phyloP scores from a whole-genome alignment of 139 green algal genomes.

The Coccomyxa sp. region DNA sequence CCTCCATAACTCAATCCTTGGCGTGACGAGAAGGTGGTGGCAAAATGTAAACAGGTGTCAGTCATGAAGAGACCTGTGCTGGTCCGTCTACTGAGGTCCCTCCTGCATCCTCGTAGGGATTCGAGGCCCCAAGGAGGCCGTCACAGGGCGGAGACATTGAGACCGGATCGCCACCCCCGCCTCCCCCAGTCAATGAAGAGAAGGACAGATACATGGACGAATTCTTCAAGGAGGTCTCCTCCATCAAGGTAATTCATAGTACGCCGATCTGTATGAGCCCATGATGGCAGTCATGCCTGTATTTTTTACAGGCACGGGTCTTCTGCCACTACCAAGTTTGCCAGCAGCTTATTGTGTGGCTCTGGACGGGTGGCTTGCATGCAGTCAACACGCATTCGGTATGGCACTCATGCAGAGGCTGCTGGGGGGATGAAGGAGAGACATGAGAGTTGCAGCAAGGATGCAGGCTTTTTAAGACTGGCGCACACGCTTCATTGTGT shows the following conservation, averaged over 20 bases:
- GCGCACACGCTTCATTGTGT: background rate
- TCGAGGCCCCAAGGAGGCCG: constrained; percentile 1
- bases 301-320: background rate
- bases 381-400: background rate
- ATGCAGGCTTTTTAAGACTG: background rate
- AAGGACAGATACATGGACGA: constrained; percentile 61
- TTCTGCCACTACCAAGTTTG: background rate
- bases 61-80: no score
- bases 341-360: constrained; percentile 27
- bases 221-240: constrained; percentile 69
- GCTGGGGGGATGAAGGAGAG: background rate
- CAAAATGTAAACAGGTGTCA: no score
- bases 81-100: no score
- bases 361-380: background rate
- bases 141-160: constrained; percentile 12
- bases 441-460: background rate
- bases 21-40: no score
- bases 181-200: constrained; percentile 16
- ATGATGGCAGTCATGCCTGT: background rate
- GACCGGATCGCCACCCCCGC: constrained; percentile 10
- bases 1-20: no score
- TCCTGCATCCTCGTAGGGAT: background rate
- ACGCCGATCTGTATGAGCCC: background rate
- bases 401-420: background rate
- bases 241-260: constrained; percentile 44